phyloP scores from a whole-genome alignment of 2,329 filamentous ascomycete species.

The Alternaria alternata region DNA sequence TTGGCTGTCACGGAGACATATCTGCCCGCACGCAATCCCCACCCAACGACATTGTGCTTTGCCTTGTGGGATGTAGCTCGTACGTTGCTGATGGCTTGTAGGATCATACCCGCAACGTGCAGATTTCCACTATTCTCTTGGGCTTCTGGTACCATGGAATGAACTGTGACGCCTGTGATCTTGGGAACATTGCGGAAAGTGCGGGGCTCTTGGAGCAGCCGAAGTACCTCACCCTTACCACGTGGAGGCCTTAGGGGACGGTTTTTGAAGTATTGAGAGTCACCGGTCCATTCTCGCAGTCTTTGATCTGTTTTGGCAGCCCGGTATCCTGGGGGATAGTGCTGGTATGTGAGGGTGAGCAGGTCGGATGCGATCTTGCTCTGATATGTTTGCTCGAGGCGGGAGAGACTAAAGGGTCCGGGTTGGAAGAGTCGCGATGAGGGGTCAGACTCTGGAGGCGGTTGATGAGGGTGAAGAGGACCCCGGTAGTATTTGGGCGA shows the following conservation, averaged over 20 bases:
- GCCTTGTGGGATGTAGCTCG: constrained; percentile 74
- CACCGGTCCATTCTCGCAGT: constrained; percentile 85
- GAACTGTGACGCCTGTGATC: constrained; percentile 81
- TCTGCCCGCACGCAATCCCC: constrained; percentile 75
- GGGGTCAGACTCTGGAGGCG: constrained; percentile 84
- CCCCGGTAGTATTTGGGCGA: constrained; percentile 95
- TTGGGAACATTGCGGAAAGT: constrained; percentile 86
- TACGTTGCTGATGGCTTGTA: constrained; percentile 86
- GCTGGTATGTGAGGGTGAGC: constrained; percentile 86
- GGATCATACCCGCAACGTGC: constrained; percentile 81
- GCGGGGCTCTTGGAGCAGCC: constrained; percentile 71
- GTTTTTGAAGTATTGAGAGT: constrained; percentile 94
- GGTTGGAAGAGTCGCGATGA: constrained; percentile 87
- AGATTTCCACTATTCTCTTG: constrained; percentile 76
- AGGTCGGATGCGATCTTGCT: constrained; percentile 86
- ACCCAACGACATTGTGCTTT: constrained; percentile 75
- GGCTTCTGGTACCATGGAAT: constrained; percentile 74
- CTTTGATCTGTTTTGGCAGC: constrained; percentile 67
- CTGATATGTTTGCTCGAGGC: constrained; percentile 89
- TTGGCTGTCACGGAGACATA: constrained; percentile 79
- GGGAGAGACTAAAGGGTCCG: constrained; percentile 87
- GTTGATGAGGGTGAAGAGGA: constrained; percentile 90
- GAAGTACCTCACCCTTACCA: constrained; percentile 74
- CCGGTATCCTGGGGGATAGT: constrained; percentile 80
- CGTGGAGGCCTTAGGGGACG: constrained; percentile 83